Evolutionary conservation across 768 basidiomycete genomes (phyloP).

Genomic region (Lentinula raphanica): DNA sequence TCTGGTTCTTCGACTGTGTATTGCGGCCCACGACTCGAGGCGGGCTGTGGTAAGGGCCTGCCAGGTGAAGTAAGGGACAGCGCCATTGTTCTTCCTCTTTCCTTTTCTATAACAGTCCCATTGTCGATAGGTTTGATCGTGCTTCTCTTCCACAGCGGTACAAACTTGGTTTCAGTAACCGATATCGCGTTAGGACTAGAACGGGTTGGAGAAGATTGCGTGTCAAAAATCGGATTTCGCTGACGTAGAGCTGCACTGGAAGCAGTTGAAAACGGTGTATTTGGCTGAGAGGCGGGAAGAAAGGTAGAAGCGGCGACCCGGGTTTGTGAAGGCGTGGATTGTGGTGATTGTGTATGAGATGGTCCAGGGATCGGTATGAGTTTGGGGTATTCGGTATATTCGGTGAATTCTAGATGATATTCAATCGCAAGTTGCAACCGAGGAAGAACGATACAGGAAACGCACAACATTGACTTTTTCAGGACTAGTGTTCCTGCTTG

Average conservation of each 20-base stretch:
- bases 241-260: neutral
- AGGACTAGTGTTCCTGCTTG: neutral
- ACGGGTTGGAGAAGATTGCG: neutral
- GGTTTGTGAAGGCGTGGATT: neutral
- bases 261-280: neutral
- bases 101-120: neutral
- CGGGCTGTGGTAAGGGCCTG: neutral
- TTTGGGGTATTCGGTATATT: neutral
- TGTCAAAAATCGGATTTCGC: neutral
- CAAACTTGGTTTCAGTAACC: neutral
- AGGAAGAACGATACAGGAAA: neutral
- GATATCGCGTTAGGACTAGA: neutral
- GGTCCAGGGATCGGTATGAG: neutral
- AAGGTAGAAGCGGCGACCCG: neutral
- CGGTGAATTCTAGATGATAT: neutral
- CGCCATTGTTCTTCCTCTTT: neutral
- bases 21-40: neutral
- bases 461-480: neutral
- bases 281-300: neutral
- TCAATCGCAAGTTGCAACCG: neutral
- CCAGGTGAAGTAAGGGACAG: neutral
- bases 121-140: neutral
- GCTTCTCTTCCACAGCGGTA: conserved; percentile 4
- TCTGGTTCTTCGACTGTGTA: conserved; percentile 2
- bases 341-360: neutral